These are phyloP conservation scores for Gnomoniopsis smithogilvyi DNA, from an alignment of 2,329 filamentous ascomycete genomes.

Conservation along the genomic window DNA sequence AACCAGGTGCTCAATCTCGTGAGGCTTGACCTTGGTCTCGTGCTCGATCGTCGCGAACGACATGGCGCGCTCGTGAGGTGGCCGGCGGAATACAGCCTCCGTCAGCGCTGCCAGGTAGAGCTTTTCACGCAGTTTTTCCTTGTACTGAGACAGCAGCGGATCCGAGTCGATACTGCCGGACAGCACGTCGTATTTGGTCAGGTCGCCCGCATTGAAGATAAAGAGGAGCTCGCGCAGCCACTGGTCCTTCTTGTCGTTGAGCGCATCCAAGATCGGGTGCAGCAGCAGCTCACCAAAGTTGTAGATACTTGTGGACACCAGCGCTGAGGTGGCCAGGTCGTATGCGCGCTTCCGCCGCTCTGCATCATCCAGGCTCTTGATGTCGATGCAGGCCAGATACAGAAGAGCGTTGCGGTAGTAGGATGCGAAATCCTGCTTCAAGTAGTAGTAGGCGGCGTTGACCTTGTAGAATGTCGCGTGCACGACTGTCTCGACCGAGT, in stretches of 20 bases:
- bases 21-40: slow-evolving; percentile 86
- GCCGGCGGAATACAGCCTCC: slow-evolving; percentile 92
- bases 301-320: slow-evolving; percentile 95
- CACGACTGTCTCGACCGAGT: slow-evolving; percentile 91
- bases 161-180: slow-evolving; percentile 79
- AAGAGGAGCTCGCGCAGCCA: slow-evolving; percentile 97
- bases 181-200: slow-evolving; percentile 80
- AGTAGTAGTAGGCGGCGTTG: slow-evolving; percentile 93
- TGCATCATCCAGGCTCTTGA: slow-evolving; percentile 66
- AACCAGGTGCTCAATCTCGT: slow-evolving; percentile 95
- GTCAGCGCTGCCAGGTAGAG: slow-evolving; percentile 96
- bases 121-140: slow-evolving; percentile 88
- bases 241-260: slow-evolving; percentile 66
- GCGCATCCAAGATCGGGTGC: slow-evolving; percentile 88
- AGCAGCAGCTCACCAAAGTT: slow-evolving; percentile 99
- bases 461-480: slow-evolving; percentile 96
- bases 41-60: slow-evolving; percentile 82
- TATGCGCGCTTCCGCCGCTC: slow-evolving; percentile 85
- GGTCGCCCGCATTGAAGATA: slow-evolving; percentile 94
- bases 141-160: slow-evolving; percentile 73
- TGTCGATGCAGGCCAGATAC: slow-evolving; percentile 93
- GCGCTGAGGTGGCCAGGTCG: slow-evolving; percentile 86
- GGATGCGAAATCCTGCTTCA: slow-evolving; percentile 86
- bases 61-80: slow-evolving; percentile 93
- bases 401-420: slow-evolving; percentile 98